These are phyloP conservation scores for Rachicladosporium sp. DNA, from an alignment of 2,329 filamentous ascomycete species.

Conservation along the genomic window DNA sequence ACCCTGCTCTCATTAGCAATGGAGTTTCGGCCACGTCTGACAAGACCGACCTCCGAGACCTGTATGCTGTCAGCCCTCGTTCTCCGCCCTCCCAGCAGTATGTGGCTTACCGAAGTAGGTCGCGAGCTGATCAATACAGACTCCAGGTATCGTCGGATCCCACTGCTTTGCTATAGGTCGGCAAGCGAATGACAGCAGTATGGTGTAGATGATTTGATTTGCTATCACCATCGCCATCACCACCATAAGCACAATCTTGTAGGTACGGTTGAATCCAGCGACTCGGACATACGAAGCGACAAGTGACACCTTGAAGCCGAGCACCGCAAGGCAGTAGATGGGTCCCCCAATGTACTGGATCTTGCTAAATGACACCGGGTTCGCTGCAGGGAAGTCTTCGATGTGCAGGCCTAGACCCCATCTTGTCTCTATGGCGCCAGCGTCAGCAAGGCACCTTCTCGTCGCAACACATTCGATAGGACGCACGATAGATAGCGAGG, in stretches of 20 bases:
- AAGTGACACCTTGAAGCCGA: constrained; percentile 9
- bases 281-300: constrained; percentile 7
- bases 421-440: constrained; percentile 2
- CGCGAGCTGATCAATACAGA: constrained; percentile 7
- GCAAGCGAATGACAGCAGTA: constrained; percentile 9
- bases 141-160: constrained; percentile 6
- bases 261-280: constrained; percentile 8
- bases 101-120: constrained; percentile 6
- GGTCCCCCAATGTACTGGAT: constrained; percentile 8
- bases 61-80: neutral
- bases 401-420: constrained; percentile 6
- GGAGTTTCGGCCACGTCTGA: too few species aligned
- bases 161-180: constrained; percentile 9
- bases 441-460: neutral
- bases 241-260: constrained; percentile 5
- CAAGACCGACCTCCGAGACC: too few species aligned
- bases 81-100: neutral
- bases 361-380: constrained; percentile 7
- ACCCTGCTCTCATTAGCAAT: constrained; percentile 1
- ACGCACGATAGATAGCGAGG: constrained; percentile 5
- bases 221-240: constrained; percentile 5
- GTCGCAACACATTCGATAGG: neutral
- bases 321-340: constrained; percentile 7
- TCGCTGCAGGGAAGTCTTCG: constrained; percentile 5
- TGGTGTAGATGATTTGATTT: constrained; percentile 8